Evolutionary conservation across 1,284 basidiomycete species (phyloP).

Genomic region (Sutorius eximius): DNA sequence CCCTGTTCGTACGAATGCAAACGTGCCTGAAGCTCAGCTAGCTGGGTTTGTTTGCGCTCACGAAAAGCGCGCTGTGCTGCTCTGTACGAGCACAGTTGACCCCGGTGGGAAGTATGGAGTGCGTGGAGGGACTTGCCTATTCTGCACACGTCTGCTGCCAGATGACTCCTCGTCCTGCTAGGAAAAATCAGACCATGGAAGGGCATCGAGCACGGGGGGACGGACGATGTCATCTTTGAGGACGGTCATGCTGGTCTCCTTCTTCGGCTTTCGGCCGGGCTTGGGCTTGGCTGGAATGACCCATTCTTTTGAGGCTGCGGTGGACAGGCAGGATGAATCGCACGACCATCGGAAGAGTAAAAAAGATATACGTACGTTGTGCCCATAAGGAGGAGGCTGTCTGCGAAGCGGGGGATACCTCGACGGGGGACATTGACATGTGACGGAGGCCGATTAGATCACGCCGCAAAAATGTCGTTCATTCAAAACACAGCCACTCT

Average conservation of each 20-base stretch:
- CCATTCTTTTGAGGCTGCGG: constrained; percentile 84
- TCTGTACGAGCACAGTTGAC: constrained; percentile 41
- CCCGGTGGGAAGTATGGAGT: background rate
- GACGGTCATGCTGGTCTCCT: constrained; percentile 45
- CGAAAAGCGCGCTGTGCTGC: constrained; percentile 90
- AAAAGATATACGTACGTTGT: constrained; percentile 37
- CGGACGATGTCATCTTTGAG: constrained; percentile 52
- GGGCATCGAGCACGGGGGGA: constrained; percentile 5
- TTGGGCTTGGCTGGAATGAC: constrained; percentile 87
- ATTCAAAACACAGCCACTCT: constrained; percentile 20
- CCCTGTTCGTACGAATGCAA: constrained; percentile 86
- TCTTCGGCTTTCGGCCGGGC: constrained; percentile 87
- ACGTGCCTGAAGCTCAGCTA: constrained; percentile 87
- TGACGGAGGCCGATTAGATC: constrained; percentile 18
- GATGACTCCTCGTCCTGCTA: constrained; percentile 50
- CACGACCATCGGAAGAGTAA: background rate
- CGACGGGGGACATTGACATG: constrained; percentile 28
- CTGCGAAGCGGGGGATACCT: constrained; percentile 30
- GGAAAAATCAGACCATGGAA: constrained; percentile 9
- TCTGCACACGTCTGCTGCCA: constrained; percentile 68
- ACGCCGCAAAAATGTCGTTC: background rate
- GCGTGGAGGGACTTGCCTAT: constrained; percentile 49
- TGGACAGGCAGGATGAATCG: constrained; percentile 1
- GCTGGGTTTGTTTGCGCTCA: constrained; percentile 87
- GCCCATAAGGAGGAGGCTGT: constrained; percentile 42